Base-by-base conservation (phyloP, 208 protist genomes). In the Wallacemonas rigidus region DNA sequence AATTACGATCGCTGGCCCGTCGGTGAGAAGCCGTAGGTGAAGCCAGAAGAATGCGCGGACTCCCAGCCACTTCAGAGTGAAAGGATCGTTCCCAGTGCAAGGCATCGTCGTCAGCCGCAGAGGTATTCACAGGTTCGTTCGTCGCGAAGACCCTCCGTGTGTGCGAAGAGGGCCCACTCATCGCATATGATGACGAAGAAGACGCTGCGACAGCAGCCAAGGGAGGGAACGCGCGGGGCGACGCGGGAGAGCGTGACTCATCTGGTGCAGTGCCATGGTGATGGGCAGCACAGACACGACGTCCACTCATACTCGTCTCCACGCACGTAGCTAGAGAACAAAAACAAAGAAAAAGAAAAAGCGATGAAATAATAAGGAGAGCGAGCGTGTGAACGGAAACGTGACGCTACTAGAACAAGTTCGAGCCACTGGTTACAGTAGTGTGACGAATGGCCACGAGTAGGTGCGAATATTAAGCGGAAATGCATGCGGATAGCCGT, bases 61-160 rank as follows among this genome's bases (percentile, higher is more conserved):
- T 65, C 11, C 72, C 77, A 2, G 68, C 62, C 2, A 81, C 65
- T 45, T 74, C 64, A 8, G 72, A 77, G 9, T 67, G 72, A 44
- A 81, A 68, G 12, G 72, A 81, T 17, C 69, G 72, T 39, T 62
- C 54, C 36, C 71, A 74, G 62, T 76, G 77, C 67, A 67, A 62
- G 41, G 69, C 65, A 35, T 81, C 77, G 53, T 77, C 74, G 6
- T 77, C 74, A 1, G 56, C 67, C 15, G 64, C 55, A 14, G 63
- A 55, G 51, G 26, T 17, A 17, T 15, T 54, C 56, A 41, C 38
- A 44, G 44, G n/a, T 12, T 65, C 56, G n/a, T 12, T 51, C 55
- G 51, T 38, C 36, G 15, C 4, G 56, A n/a, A 4, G 35, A 56
- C 53, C 15, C 11, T 65, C 51, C 67, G 55, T 55, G 55, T 67